A percentile compares a stretch with the other conserved stretches of the same genome.
Evolutionary conservation across 1,284 basidiomycete genomes (phyloP).

Genomic region (Pyrrhoderma lamaoense): DNA sequence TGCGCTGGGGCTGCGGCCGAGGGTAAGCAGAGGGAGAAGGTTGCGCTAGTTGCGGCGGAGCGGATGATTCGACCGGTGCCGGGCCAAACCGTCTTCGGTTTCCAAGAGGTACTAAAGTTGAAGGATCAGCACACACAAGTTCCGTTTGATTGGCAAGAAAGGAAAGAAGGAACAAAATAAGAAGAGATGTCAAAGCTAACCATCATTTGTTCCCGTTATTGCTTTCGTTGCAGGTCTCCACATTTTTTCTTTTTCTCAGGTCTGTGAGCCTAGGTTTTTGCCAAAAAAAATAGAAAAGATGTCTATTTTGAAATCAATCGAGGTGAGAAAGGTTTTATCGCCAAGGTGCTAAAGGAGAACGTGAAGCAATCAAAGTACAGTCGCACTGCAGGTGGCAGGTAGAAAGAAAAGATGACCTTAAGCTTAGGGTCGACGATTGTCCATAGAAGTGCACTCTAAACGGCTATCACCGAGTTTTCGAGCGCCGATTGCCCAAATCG

Average conservation of each 20-base stretch:
- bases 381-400: slow-evolving; percentile 11
- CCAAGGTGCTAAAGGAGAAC: not conserved
- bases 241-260: slow-evolving; percentile 37
- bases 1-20: slow-evolving; percentile 49
- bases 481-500: too few species aligned
- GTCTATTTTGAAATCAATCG: too few species aligned
- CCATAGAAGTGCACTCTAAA: too few species aligned
- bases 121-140: slow-evolving; percentile 15
- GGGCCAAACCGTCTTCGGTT: slow-evolving; percentile 85
- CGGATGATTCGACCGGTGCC: slow-evolving; percentile 65
- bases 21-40: slow-evolving; percentile 79
- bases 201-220: slow-evolving; percentile 79
- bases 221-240: slow-evolving; percentile 83
- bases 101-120: slow-evolving; percentile 60
- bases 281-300: too few species aligned
- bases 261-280: too few species aligned
- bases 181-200: slow-evolving; percentile 30
- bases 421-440: too few species aligned
- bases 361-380: not conserved
- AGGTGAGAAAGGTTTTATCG: not conserved
- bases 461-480: too few species aligned
- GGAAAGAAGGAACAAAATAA: slow-evolving; percentile 1
- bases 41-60: slow-evolving; percentile 75
- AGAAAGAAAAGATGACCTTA: slow-evolving; percentile 1
- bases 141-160: slow-evolving; percentile 6